Percentiles rank a stretch among this genome's conserved stretches.
Conservation (phyloP, 768 basidiomycete species). For the Suillus brevipes region DNA sequence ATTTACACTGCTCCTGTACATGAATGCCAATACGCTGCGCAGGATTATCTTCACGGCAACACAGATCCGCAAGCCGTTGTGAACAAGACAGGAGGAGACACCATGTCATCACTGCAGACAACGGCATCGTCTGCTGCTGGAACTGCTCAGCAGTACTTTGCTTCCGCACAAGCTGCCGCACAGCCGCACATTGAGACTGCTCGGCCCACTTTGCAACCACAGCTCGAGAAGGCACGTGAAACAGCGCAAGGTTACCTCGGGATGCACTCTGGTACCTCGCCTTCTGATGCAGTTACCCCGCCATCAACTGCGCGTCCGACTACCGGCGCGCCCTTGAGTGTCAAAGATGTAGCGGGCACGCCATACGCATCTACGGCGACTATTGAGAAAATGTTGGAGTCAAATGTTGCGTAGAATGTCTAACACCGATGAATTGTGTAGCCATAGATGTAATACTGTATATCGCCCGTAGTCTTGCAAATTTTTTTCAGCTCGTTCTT, state of each 20-base stretch:
- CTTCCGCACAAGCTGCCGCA: conserved; percentile 17
- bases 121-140: conserved; percentile 31
- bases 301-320: conserved; percentile 20
- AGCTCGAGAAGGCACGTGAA: conserved; percentile 28
- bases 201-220: conserved; percentile 28
- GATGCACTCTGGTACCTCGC: conserved; percentile 9
- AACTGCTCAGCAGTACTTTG: conserved; percentile 33
- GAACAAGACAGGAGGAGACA: conserved; percentile 27
- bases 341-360: conserved; percentile 32
- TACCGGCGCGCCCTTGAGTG: conserved; percentile 42
- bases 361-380: conserved; percentile 25
- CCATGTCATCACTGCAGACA: conserved; percentile 30
- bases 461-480: background rate
- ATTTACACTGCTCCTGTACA: background rate
- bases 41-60: conserved; percentile 3
- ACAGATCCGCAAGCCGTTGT: conserved; percentile 25
- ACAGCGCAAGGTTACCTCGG: conserved; percentile 21
- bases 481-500: background rate
- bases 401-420: conserved; percentile 7
- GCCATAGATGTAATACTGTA: background rate
- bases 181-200: conserved; percentile 31
- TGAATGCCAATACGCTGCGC: conserved; percentile 2
- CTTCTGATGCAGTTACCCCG: conserved; percentile 12
- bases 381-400: conserved; percentile 5
- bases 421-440: background rate